Percentiles rank a stretch among this genome's conserved stretches.
Conservation (phyloP, 108 stramenopile genomes). For the Cylindrotheca closterium region DNA sequence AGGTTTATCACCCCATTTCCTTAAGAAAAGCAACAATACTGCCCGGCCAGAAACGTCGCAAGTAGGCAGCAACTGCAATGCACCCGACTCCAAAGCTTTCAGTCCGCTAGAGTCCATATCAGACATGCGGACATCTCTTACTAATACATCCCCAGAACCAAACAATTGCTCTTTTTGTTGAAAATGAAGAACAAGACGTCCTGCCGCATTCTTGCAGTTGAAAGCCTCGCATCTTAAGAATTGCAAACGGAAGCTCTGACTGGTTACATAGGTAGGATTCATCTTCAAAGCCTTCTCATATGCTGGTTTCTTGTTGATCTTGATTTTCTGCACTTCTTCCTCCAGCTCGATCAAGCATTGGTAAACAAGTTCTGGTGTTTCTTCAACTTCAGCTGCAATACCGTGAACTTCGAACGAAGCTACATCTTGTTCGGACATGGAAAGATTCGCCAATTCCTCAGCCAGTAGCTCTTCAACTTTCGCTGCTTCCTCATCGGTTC, state of each 20-base stretch:
- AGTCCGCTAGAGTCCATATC: conserved; percentile 1
- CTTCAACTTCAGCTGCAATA: conserved; percentile 1
- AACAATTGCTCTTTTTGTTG: conserved; percentile 16
- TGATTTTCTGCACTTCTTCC: neutral
- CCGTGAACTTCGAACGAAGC: conserved; percentile 32
- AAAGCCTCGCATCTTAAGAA: conserved; percentile 14
- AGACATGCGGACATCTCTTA: conserved; percentile 17
- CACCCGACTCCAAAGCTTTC: conserved; percentile 11
- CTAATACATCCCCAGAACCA: conserved; percentile 21
- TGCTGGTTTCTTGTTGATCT: conserved; percentile 1
- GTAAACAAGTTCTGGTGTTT: neutral
- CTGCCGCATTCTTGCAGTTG: conserved; percentile 1
- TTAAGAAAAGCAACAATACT: conserved; percentile 7
- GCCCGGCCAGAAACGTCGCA: conserved; percentile 18
- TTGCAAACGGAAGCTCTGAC: conserved; percentile 3
- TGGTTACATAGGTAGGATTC: conserved; percentile 7
- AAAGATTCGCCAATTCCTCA: conserved; percentile 10
- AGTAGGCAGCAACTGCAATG: conserved; percentile 7
- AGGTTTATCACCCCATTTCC: neutral
- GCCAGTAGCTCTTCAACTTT: conserved; percentile 8
- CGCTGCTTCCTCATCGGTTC: conserved; percentile 1
- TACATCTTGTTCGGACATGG: conserved; percentile 5
- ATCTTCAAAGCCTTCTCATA: conserved; percentile 6
- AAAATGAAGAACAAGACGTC: conserved; percentile 19
- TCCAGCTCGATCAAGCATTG: conserved; percentile 5